These are phyloP conservation scores for Adenanthera pavonina DNA, from an alignment of 306 rosid species.

Conservation along the genomic window DNA sequence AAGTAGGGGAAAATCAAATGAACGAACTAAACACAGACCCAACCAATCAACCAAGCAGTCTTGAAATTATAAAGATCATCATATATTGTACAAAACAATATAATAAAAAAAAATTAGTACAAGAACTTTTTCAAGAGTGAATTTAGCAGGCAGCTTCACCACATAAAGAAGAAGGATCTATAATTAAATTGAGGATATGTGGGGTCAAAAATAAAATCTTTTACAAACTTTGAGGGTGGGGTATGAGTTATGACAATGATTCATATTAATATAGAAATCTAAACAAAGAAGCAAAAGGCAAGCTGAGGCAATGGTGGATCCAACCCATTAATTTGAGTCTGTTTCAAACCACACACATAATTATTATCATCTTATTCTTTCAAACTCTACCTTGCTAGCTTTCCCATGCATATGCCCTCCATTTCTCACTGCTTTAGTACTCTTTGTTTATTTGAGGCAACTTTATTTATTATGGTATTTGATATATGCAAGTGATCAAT, in stretches of 20 bases:
- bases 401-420: constrained; percentile 44
- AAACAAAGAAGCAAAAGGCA: constrained; percentile 7
- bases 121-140: constrained; percentile 13
- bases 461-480: no score
- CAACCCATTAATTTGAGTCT: constrained; percentile 61
- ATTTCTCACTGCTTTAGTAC: constrained; percentile 16
- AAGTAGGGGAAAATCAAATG: background rate
- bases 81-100: background rate
- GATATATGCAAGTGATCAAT: no score
- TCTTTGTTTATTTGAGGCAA: constrained; percentile 18
- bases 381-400: constrained; percentile 41
- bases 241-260: background rate
- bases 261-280: constrained; percentile 34
- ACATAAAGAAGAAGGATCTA: constrained; percentile 41
- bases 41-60: constrained; percentile 28
- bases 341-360: constrained; percentile 56
- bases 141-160: constrained; percentile 30
- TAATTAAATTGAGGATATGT: constrained; percentile 40
- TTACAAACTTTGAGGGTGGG: constrained; percentile 45
- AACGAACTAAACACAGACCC: background rate
- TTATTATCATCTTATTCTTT: constrained; percentile 61
- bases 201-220: constrained; percentile 48
- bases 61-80: constrained; percentile 14
- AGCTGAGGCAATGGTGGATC: constrained; percentile 62
- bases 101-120: background rate